Conservation (phyloP, 148 eudicot genomes). For the Vaccinium myrtillus region DNA sequence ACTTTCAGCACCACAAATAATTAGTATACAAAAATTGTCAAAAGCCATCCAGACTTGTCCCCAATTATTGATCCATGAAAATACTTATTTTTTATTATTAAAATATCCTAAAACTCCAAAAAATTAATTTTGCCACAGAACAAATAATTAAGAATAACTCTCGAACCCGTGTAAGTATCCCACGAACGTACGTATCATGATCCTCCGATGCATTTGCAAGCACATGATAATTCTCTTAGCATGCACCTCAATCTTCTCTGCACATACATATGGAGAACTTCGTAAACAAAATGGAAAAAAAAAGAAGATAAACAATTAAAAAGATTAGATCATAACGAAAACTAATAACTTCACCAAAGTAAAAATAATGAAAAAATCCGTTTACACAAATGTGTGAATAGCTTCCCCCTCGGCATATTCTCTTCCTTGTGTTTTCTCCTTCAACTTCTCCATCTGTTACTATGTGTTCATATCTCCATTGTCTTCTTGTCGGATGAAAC, state of each 20-base stretch:
- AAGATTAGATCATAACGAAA: not conserved
- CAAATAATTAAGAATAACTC: no score
- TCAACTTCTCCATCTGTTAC: conserved; percentile 19
- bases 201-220: conserved; percentile 37
- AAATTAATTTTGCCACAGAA: no score
- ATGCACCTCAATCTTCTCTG: conserved; percentile 36
- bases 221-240: conserved; percentile 28
- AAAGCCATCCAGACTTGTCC: no score
- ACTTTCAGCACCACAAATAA: no score
- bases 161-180: no score
- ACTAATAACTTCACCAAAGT: not conserved
- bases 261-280: conserved; percentile 11
- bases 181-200: not conserved
- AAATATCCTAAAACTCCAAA: no score
- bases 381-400: conserved; percentile 27
- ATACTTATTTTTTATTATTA: no score
- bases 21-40: no score
- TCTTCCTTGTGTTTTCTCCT: conserved; percentile 12
- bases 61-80: no score
- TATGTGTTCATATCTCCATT: conserved; percentile 38
- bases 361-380: not conserved
- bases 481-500: conserved; percentile 18
- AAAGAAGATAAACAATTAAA: not conserved
- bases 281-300: no score
- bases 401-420: conserved; percentile 10